Evolutionary conservation across 192 early-diverging fungal species (phyloP).

Genomic region (Chytriomyces sp.): DNA sequence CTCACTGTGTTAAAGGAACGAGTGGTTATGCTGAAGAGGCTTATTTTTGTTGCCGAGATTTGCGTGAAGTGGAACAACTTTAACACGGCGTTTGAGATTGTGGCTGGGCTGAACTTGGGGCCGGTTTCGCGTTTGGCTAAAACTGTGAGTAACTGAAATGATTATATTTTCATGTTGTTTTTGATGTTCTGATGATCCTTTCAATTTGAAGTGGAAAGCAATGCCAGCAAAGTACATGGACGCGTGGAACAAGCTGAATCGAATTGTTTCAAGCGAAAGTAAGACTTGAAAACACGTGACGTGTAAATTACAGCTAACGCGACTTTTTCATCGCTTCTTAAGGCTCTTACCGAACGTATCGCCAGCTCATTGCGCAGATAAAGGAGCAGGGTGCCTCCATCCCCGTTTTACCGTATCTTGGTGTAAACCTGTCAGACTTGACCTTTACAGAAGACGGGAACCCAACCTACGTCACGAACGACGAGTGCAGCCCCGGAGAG

Average conservation of each 20-base stretch:
- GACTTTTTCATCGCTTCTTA: conserved; percentile 2
- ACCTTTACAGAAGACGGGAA: conserved; percentile 88
- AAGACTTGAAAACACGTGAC: conserved; percentile 51
- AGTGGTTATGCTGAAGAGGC: conserved; percentile 55
- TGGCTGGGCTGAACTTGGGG: conserved; percentile 75
- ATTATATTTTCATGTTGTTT: not conserved
- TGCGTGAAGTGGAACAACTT: conserved; percentile 64
- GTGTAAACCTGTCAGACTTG: conserved; percentile 80
- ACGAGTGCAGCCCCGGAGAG: conserved; percentile 11
- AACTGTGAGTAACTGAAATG: conserved; percentile 44
- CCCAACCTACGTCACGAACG: conserved; percentile 49
- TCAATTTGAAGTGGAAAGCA: conserved; percentile 53
- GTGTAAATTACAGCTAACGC: conserved; percentile 38
- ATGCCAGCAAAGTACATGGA: conserved; percentile 71
- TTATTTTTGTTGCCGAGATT: conserved; percentile 61
- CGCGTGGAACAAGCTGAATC: conserved; percentile 62
- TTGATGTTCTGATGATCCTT: not conserved
- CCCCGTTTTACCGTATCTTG: conserved; percentile 80
- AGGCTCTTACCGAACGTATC: conserved; percentile 55
- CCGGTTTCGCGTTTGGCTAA: conserved; percentile 72
- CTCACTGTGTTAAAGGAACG: conserved; percentile 48
- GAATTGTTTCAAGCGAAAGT: conserved; percentile 70
- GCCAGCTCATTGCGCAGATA: conserved; percentile 33
- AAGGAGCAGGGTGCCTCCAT: conserved; percentile 34
- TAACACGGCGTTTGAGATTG: conserved; percentile 80